Evolutionary conservation across 345 rosid species (phyloP).

Genomic region (Corchorus olitorius): DNA sequence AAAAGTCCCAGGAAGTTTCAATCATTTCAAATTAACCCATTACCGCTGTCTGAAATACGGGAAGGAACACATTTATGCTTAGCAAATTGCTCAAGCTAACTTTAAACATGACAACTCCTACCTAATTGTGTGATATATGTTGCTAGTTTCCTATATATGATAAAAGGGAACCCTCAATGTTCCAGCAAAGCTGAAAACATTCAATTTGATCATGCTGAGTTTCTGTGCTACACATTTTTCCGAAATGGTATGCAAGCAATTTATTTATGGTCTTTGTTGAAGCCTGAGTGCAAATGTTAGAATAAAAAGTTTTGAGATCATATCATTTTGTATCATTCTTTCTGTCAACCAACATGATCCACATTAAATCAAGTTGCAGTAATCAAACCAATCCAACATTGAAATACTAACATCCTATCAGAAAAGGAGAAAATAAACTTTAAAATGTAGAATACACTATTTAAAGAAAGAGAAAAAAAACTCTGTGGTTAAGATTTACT

Average conservation of each 20-base stretch:
- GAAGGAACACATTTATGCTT: background rate
- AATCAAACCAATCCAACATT: background rate
- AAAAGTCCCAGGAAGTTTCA: no score
- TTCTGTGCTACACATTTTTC: background rate
- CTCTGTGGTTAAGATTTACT: conserved; percentile 29
- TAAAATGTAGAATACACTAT: background rate
- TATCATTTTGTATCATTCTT: background rate
- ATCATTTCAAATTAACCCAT: background rate
- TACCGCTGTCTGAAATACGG: background rate
- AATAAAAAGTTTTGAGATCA: background rate
- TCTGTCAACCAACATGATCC: background rate
- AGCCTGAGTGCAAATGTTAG: background rate
- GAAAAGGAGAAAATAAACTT: background rate
- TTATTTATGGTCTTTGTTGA: background rate
- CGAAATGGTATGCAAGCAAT: background rate
- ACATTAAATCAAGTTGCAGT: background rate
- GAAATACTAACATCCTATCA: background rate
- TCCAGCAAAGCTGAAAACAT: background rate
- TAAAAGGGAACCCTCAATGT: background rate
- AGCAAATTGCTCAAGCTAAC: background rate
- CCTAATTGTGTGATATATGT: background rate
- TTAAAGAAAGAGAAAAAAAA: background rate
- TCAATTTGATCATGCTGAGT: conserved; percentile 7
- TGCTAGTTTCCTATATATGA: background rate
- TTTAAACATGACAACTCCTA: background rate